Base-by-base conservation (phyloP, 108 stramenopile genomes). In the Nannochloropsis granulata region DNA sequence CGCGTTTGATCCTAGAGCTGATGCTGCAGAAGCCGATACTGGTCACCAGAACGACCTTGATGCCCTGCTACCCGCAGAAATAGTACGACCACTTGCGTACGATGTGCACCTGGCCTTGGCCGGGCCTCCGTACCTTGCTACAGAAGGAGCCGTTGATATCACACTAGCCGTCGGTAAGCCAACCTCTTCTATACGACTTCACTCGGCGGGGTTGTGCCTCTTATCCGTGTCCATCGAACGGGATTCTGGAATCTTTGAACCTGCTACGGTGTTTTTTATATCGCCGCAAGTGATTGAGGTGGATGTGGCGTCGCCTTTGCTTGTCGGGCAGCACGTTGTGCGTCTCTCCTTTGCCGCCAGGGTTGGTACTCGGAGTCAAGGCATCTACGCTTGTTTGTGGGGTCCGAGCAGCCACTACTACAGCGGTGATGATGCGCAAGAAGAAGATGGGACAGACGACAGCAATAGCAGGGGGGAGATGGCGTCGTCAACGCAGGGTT, bases 101-200 rank as follows among this genome's bases (percentile, higher is more conserved):
- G 81, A 83, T 45, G 79, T 86, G 26, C 79, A 86, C 12, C 43
- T 86, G 78, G 24, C 78, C 19, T 82, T 86, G 2, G 80, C 44
- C 21, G 43, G 82, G 11, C 25, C 24, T 21, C 12, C 78, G 23
- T 42, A 44, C 34, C 43, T 79, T 24, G 82, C 79, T 79, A 45
- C 82, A 13, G 82, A 82, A 3, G 81, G 43, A 23, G 82, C 42
- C n/a, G 24, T 25, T 5, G 83, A 83, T 34, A 43, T 82, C 13
- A 45, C 83, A 44, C 21, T 79, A 23, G 19, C 83, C 23, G 12
- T 13, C 7, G 13, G 43, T 5, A 23, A 19, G 12, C 78, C 84
- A 13, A 78, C 34, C 45, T 21, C 43, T 16, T 25, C 79, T 8
- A 46, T 86, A 25, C 83, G 83, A 13, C 86, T 86, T 13, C 86